phyloP scores from a whole-genome alignment of 1,139 yeast genomes.

The Protomyces lactucae-debilis region DNA sequence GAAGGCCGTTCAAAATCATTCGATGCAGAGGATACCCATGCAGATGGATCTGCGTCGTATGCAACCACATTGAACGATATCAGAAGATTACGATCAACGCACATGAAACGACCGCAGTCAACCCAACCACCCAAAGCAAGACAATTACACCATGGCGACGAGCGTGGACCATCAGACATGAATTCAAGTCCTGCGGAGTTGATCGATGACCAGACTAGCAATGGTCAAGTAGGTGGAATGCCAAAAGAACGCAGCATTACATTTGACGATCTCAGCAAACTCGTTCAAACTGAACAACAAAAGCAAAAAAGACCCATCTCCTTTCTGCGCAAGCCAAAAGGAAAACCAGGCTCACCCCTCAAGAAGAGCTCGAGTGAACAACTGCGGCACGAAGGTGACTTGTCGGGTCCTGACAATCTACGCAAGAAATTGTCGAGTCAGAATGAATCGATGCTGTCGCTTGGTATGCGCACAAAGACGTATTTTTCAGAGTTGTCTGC shows the following conservation, averaged over 20 bases:
- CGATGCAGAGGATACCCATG: not conserved
- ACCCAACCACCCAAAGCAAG: conserved; percentile 57
- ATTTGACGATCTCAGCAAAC: conserved; percentile 91
- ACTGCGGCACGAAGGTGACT: not conserved
- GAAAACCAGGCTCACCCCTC: conserved; percentile 5
- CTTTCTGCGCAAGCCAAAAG: conserved; percentile 38
- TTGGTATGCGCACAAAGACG: conserved; percentile 34
- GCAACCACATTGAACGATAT: conserved; percentile 71
- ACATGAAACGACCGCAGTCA: conserved; percentile 59
- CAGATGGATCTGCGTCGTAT: conserved; percentile 41
- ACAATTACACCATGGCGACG: conserved; percentile 48
- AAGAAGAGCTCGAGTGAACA: conserved; percentile 2
- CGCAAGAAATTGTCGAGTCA: conserved; percentile 2
- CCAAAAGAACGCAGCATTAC: conserved; percentile 69
- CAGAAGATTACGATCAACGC: conserved; percentile 65
- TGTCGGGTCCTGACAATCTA: conserved; percentile 6
- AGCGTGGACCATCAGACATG: conserved; percentile 42
- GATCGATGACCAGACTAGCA: not conserved
- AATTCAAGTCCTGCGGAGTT: not conserved
- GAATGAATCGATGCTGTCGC: conserved; percentile 18
- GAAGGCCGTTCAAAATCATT: conserved; percentile 1
- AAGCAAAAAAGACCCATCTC: conserved; percentile 87
- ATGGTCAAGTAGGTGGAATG: not conserved
- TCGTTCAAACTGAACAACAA: conserved; percentile 96
- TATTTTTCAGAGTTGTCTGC: conserved; percentile 69